These are phyloP conservation scores for Suillus fuscotomentosus DNA, from an alignment of 768 basidiomycete species.

Conservation along the genomic window DNA sequence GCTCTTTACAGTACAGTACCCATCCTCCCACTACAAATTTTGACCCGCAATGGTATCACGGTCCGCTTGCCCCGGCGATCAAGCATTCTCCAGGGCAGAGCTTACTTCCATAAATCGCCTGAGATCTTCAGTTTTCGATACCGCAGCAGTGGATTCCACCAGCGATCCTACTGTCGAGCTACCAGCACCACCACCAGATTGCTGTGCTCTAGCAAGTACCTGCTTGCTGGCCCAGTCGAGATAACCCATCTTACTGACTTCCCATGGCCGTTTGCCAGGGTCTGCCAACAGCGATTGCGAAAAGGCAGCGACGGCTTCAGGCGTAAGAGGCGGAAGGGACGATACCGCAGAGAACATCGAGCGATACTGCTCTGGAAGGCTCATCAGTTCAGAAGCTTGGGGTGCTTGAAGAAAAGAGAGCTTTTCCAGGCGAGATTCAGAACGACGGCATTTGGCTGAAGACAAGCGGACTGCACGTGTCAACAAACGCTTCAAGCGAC, in stretches of 20 bases:
- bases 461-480: constrained; percentile 52
- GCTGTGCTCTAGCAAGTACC: constrained; percentile 38
- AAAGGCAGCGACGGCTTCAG: constrained; percentile 37
- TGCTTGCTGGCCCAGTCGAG: constrained; percentile 72
- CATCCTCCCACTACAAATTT: not conserved
- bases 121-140: constrained; percentile 21
- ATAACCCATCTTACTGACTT: constrained; percentile 72
- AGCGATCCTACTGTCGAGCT: constrained; percentile 23
- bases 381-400: constrained; percentile 36
- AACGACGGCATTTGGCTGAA: constrained; percentile 43
- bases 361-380: constrained; percentile 40
- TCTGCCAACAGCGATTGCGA: constrained; percentile 36
- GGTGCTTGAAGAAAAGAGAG: constrained; percentile 46
- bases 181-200: constrained; percentile 14
- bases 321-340: constrained; percentile 45
- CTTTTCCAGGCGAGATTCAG: constrained; percentile 40
- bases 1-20: not conserved
- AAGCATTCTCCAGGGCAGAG: not conserved
- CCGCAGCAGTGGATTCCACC: constrained; percentile 14
- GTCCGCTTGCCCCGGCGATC: not conserved
- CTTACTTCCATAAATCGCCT: constrained; percentile 14
- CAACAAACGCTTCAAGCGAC: constrained; percentile 58
- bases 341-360: constrained; percentile 48
- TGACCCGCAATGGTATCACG: not conserved
- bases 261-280: constrained; percentile 76